phyloP scores from a whole-genome alignment of 345 rosid species.

The Gynandropsis gynandra region DNA sequence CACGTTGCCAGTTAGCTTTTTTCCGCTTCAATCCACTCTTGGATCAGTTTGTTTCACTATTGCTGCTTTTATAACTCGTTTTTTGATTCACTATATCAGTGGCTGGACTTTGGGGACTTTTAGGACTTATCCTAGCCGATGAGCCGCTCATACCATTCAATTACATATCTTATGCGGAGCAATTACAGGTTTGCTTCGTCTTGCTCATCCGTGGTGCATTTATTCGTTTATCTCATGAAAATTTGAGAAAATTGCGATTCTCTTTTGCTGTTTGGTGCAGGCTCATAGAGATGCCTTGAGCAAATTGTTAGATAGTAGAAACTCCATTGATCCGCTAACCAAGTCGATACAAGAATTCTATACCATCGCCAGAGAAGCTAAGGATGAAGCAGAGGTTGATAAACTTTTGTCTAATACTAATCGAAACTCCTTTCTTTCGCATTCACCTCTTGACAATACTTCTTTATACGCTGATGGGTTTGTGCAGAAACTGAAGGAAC shows the following conservation, averaged over 20 bases:
- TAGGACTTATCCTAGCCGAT: slow-evolving; percentile 72
- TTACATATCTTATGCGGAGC: slow-evolving; percentile 60
- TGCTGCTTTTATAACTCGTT: slow-evolving; percentile 1
- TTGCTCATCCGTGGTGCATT: no score
- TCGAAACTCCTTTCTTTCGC: not conserved
- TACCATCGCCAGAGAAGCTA: slow-evolving; percentile 47
- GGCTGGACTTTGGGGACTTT: slow-evolving; percentile 83
- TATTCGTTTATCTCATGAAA: not conserved
- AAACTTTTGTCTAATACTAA: not conserved
- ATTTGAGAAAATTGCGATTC: slow-evolving; percentile 7
- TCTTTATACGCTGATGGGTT: not conserved
- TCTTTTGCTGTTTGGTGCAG: slow-evolving; percentile 32
- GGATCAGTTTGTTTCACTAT: slow-evolving; percentile 3
- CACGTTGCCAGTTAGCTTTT: slow-evolving; percentile 71
- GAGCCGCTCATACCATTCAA: slow-evolving; percentile 68
- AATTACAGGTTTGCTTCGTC: slow-evolving; percentile 39
- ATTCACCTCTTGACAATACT: not conserved
- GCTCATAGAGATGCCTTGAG: slow-evolving; percentile 40
- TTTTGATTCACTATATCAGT: slow-evolving; percentile 36
- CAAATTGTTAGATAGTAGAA: slow-evolving; percentile 36
- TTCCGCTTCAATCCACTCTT: not conserved
- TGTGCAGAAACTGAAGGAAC: slow-evolving; percentile 44
- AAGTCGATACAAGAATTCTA: slow-evolving; percentile 51
- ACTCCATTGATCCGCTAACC: slow-evolving; percentile 47
- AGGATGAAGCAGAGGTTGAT: slow-evolving; percentile 51